Evolutionary conservation across 495 filamentous ascomycete species (phyloP).

Genomic region (Chaetomium fimeti): DNA sequence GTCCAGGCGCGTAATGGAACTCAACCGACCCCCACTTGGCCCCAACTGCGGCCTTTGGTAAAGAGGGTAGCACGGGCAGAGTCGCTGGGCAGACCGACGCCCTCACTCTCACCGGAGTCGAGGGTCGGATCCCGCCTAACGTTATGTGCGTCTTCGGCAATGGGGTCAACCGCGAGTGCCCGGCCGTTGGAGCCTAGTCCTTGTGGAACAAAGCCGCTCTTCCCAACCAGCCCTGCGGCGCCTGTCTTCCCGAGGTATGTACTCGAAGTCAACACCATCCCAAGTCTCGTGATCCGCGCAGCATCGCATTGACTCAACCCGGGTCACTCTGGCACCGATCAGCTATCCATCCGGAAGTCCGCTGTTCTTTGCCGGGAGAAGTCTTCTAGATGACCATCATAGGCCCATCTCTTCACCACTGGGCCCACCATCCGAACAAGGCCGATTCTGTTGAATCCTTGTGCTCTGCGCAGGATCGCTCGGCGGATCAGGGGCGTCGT

Average conservation of each 20-base stretch:
- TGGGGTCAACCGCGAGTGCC: background rate
- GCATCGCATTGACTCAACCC: background rate
- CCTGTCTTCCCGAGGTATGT: no score
- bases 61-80: slow-evolving; percentile 11
- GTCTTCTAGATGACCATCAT: slow-evolving; percentile 17
- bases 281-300: background rate
- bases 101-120: background rate
- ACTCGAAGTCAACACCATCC: background rate
- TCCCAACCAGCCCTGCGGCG: background rate
- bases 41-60: slow-evolving; percentile 12
- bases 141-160: background rate
- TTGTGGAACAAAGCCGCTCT: background rate
- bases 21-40: slow-evolving; percentile 8
- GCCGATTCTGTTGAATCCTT: background rate
- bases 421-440: slow-evolving; percentile 12
- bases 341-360: background rate
- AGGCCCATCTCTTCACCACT: background rate
- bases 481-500: background rate
- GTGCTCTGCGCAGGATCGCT: background rate
- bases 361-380: slow-evolving; percentile 1
- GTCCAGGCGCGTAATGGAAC: slow-evolving; percentile 8
- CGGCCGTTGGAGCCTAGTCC: background rate
- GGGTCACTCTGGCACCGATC: background rate
- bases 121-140: background rate
- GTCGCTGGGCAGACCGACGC: background rate